phyloP scores from a whole-genome alignment of 148 eudicot genomes.

The Nepenthes gracilis region DNA sequence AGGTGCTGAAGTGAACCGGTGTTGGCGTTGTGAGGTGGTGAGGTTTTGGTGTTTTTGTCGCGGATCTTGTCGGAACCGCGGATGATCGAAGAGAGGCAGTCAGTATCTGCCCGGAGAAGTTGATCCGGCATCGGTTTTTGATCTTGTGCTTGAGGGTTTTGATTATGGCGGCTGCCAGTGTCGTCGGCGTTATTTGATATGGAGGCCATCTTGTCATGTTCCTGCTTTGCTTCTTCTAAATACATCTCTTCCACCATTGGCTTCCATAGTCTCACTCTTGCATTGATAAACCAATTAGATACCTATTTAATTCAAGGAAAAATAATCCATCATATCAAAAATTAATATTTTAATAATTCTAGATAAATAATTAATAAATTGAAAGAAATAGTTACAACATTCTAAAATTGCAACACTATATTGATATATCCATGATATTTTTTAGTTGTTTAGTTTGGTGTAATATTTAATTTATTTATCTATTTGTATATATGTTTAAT shows the following conservation, averaged over 20 bases:
- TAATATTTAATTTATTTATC: too few relatives aligned
- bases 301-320: slow-evolving; percentile 29
- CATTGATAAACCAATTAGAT: slow-evolving; percentile 97
- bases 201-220: slow-evolving; percentile 25
- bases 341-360: too few relatives aligned
- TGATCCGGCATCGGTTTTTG: slow-evolving; percentile 63
- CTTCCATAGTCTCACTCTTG: slow-evolving; percentile 97
- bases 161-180: neutral
- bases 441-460: too few relatives aligned
- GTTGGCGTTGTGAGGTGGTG: slow-evolving; percentile 4
- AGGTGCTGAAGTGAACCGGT: slow-evolving; percentile 7
- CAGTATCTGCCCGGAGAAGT: slow-evolving; percentile 50
- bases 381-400: too few relatives aligned
- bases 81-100: slow-evolving; percentile 62
- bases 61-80: slow-evolving; percentile 23
- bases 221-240: slow-evolving; percentile 70
- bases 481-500: too few relatives aligned
- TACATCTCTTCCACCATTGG: slow-evolving; percentile 99
- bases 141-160: slow-evolving; percentile 19
- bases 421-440: too few relatives aligned
- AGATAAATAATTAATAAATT: too few relatives aligned
- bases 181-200: slow-evolving; percentile 9
- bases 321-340: too few relatives aligned
- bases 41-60: slow-evolving; percentile 2
- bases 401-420: too few relatives aligned